These are phyloP conservation scores for Fragaria nilgerrensis DNA, from an alignment of 306 rosid species.

Conservation along the genomic window DNA sequence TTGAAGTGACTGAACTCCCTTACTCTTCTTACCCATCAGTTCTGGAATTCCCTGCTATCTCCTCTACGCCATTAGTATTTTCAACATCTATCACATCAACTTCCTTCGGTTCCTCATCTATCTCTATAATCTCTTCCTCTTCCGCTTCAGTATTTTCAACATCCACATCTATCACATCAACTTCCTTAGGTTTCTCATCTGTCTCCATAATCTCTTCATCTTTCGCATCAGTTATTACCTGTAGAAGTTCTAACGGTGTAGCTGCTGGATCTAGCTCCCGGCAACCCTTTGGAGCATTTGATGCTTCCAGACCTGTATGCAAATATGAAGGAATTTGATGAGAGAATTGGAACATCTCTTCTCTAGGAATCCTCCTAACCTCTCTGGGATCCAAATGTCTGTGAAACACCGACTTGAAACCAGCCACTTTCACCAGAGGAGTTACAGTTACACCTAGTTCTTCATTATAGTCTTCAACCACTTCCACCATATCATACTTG, in stretches of 20 bases:
- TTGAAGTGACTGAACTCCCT: constrained; percentile 1
- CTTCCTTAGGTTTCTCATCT: constrained; percentile 26
- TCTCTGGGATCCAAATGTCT: constrained; percentile 57
- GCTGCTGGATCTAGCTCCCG: constrained; percentile 96
- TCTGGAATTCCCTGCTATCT: constrained; percentile 6
- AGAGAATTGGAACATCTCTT: constrained; percentile 80
- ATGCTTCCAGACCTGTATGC: constrained; percentile 71
- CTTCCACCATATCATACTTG: constrained; percentile 78
- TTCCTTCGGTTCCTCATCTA: constrained; percentile 23
- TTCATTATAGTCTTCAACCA: constrained; percentile 64
- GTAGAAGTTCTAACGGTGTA: constrained; percentile 69
- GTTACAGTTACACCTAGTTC: constrained; percentile 63
- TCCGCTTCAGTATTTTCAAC: constrained; percentile 8
- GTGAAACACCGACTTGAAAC: constrained; percentile 79
- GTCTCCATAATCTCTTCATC: constrained; percentile 38
- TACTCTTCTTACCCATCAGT: constrained; percentile 17
- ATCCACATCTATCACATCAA: constrained; percentile 11
- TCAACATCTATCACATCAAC: constrained; percentile 11
- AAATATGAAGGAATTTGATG: constrained; percentile 74
- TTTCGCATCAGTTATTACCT: constrained; percentile 47
- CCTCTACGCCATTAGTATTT: constrained; percentile 17
- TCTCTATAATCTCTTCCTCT: constrained; percentile 13
- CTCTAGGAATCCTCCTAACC: constrained; percentile 54
- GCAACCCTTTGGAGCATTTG: constrained; percentile 80
- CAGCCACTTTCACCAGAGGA: constrained; percentile 86